Evolutionary conservation across 2,329 filamentous ascomycete species (phyloP).

Genomic region (Colletotrichum sp.): DNA sequence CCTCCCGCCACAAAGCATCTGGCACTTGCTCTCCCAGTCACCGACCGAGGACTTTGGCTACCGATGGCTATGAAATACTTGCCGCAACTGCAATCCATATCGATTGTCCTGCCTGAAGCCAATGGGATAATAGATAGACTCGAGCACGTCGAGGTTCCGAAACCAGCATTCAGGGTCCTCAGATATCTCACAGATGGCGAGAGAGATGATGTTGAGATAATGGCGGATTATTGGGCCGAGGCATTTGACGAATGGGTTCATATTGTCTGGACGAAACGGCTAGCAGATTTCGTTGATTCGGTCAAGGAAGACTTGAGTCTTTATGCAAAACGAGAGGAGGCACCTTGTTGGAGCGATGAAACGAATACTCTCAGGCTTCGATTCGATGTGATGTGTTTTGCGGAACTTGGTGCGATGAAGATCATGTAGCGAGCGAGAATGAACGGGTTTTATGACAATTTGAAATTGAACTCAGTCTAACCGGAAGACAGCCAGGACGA

Average conservation of each 20-base stretch:
- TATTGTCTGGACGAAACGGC: neutral
- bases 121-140: neutral
- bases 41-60: neutral
- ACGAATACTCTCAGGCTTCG: neutral
- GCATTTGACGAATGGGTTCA: neutral
- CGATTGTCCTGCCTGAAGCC: neutral
- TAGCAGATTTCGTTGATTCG: neutral
- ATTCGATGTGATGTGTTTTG: neutral
- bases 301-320: neutral
- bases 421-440: neutral
- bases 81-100: neutral
- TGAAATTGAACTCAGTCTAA: neutral
- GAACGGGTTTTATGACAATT: rapidly evolving
- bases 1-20: neutral
- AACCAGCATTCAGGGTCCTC: neutral
- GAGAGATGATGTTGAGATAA: neutral
- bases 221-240: neutral
- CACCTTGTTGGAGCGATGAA: neutral
- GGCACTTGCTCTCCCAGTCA: neutral
- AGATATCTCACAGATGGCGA: neutral
- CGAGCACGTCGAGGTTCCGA: neutral
- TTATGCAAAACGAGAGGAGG: neutral
- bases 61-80: neutral
- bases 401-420: neutral
- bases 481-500: neutral